Evolutionary conservation across 768 basidiomycete species (phyloP).

Genomic region (Coprinopsis sp.): DNA sequence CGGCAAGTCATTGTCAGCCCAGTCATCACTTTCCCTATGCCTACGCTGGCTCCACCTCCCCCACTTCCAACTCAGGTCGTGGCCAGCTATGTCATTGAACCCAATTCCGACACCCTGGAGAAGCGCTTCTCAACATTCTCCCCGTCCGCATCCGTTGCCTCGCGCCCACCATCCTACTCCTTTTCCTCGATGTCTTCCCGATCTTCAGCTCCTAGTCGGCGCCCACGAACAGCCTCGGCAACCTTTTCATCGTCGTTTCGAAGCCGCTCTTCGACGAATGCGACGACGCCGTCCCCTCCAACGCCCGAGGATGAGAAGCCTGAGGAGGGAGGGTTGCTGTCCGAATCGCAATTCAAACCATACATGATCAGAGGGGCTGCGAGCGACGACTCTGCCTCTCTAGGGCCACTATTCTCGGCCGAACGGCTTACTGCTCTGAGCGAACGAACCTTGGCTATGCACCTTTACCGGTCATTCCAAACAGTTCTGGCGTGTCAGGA

Average conservation of each 20-base stretch:
- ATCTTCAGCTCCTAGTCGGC: slow-evolving; percentile 21
- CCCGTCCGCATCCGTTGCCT: slow-evolving; percentile 25
- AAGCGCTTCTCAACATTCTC: slow-evolving; percentile 33
- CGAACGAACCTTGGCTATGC: slow-evolving; percentile 66
- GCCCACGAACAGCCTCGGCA: slow-evolving; percentile 26
- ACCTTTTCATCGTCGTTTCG: slow-evolving; percentile 28
- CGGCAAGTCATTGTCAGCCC: slow-evolving; percentile 60
- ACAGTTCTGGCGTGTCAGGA: slow-evolving; percentile 62
- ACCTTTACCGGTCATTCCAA: slow-evolving; percentile 61
- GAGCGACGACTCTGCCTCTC: slow-evolving; percentile 34
- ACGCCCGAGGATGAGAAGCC: no score
- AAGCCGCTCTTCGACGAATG: slow-evolving; percentile 17
- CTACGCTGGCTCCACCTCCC: slow-evolving; percentile 59
- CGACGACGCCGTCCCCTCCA: slow-evolving; percentile 12
- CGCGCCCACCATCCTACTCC: slow-evolving; percentile 45
- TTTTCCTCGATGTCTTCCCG: slow-evolving; percentile 42
- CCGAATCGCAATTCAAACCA: slow-evolving; percentile 20
- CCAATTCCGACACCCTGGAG: slow-evolving; percentile 30
- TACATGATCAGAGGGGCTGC: slow-evolving; percentile 46
- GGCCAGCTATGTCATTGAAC: slow-evolving; percentile 35
- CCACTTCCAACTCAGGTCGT: slow-evolving; percentile 45
- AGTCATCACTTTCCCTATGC: slow-evolving; percentile 62
- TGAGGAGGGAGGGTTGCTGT: no score
- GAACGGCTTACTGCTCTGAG: slow-evolving; percentile 43
- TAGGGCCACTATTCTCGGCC: slow-evolving; percentile 34